Evolutionary conservation across 2,329 filamentous ascomycete genomes (phyloP).

Genomic region (Metarhizium brunneum): DNA sequence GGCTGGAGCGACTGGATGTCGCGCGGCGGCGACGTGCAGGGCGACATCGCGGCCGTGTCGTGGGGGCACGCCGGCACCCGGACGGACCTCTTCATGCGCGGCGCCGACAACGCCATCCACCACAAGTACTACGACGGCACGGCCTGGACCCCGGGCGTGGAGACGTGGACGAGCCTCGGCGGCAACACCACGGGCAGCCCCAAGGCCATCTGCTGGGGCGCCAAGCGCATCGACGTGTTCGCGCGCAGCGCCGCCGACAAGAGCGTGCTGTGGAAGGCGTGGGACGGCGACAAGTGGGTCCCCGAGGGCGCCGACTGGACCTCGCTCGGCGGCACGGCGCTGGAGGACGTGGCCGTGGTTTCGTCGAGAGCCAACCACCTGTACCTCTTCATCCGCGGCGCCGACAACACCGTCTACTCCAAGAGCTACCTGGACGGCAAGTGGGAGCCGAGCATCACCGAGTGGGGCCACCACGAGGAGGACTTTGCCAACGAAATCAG

Average conservation of each 20-base stretch:
- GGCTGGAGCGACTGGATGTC: too few species aligned
- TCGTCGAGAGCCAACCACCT: too few species aligned
- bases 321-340: slow-evolving; percentile 7
- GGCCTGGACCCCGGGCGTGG: slow-evolving; percentile 11
- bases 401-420: slow-evolving; percentile 9
- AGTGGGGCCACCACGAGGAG: too few species aligned
- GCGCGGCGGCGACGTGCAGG: not conserved
- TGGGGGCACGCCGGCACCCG: slow-evolving; percentile 12
- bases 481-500: too few species aligned
- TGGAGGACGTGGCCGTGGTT: slow-evolving; percentile 15
- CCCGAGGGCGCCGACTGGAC: not conserved
- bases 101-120: slow-evolving; percentile 12
- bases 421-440: slow-evolving; percentile 1
- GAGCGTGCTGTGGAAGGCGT: not conserved
- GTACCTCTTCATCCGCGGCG: slow-evolving; percentile 18
- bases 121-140: slow-evolving; percentile 8
- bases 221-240: too few species aligned
- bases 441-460: not conserved
- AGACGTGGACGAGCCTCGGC: slow-evolving; percentile 13
- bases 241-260: too few species aligned
- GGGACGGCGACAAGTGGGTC: slow-evolving; percentile 1
- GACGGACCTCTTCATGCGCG: slow-evolving; percentile 18
- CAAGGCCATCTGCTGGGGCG: too few species aligned
- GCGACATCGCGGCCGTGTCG: slow-evolving; percentile 15
- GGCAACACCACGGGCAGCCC: too few species aligned